A percentile compares a stretch with the other conserved stretches of the same genome.
phyloP scores from a whole-genome alignment of 495 filamentous ascomycete species.

The Xylaria flabelliformis region DNA sequence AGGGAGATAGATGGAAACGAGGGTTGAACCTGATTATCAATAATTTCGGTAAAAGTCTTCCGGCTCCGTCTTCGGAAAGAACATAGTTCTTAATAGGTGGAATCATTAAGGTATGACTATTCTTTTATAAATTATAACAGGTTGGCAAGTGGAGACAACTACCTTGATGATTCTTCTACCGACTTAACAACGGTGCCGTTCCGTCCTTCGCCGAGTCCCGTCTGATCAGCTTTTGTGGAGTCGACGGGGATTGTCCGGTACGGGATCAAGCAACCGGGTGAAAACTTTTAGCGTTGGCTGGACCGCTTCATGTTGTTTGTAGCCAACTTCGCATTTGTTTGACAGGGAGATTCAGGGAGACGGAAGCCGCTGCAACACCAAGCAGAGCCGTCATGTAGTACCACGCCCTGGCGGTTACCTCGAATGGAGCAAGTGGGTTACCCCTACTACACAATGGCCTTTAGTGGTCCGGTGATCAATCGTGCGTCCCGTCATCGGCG shows the following conservation, averaged over 20 bases:
- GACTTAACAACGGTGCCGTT: conserved; percentile 13
- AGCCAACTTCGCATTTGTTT: background rate
- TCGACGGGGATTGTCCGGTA: background rate
- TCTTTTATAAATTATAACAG: background rate
- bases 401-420: background rate
- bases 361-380: background rate
- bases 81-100: background rate
- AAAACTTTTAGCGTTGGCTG: background rate
- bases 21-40: background rate
- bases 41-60: conserved; percentile 10
- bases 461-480: background rate
- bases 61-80: conserved; percentile 25
- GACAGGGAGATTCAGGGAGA: background rate
- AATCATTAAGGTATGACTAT: conserved; percentile 6
- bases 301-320: background rate
- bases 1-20: background rate
- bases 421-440: conserved; percentile 17
- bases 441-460: conserved; percentile 6
- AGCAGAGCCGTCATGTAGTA: background rate
- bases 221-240: conserved; percentile 12
- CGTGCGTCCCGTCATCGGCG: conserved; percentile 17
- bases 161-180: background rate
- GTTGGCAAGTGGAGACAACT: conserved; percentile 15
- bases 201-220: conserved; percentile 22
- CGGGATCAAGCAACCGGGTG: conserved; percentile 5